Evolutionary conservation across 2,329 filamentous ascomycete species (phyloP).

Genomic region (Colletotrichum phormii): DNA sequence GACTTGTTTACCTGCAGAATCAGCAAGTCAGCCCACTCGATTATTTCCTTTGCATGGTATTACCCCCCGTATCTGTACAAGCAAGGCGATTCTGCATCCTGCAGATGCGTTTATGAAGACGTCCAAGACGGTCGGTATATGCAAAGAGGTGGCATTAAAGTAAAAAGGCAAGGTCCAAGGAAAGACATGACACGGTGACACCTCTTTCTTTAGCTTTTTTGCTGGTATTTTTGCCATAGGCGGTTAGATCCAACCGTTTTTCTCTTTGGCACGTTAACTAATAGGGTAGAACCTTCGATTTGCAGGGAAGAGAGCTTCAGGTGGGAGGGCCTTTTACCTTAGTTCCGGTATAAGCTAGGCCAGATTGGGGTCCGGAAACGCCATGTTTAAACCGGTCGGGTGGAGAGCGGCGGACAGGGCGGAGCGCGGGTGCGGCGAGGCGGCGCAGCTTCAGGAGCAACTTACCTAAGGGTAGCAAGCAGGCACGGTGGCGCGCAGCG

Average conservation of each 20-base stretch:
- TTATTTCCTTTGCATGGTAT: background rate
- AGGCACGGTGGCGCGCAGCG: background rate
- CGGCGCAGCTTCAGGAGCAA: background rate
- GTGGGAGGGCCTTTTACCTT: background rate
- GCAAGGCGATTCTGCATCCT: background rate
- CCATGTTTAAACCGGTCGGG: conserved; percentile 26
- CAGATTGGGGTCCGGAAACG: background rate
- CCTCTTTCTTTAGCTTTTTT: conserved; percentile 2
- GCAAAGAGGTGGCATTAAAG: conserved; percentile 13
- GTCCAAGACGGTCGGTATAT: no score
- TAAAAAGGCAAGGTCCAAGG: background rate
- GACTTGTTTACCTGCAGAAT: background rate
- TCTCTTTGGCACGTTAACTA: conserved; percentile 19
- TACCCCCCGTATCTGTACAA: background rate
- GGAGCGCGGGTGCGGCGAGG: conserved; percentile 26
- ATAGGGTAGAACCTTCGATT: conserved; percentile 26
- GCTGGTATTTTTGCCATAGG: conserved; percentile 4
- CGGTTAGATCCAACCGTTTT: conserved; percentile 16
- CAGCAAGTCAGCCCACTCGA: conserved; percentile 1
- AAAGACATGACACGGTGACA: background rate
- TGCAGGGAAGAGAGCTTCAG: background rate
- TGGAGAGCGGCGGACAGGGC: conserved; percentile 25
- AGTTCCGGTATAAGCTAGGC: conserved; percentile 14
- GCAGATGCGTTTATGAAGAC: background rate
- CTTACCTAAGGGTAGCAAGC: no score